These are phyloP conservation scores for Globisporangium emineosum DNA, from an alignment of 352 stramenopile genomes.

Conservation along the genomic window DNA sequence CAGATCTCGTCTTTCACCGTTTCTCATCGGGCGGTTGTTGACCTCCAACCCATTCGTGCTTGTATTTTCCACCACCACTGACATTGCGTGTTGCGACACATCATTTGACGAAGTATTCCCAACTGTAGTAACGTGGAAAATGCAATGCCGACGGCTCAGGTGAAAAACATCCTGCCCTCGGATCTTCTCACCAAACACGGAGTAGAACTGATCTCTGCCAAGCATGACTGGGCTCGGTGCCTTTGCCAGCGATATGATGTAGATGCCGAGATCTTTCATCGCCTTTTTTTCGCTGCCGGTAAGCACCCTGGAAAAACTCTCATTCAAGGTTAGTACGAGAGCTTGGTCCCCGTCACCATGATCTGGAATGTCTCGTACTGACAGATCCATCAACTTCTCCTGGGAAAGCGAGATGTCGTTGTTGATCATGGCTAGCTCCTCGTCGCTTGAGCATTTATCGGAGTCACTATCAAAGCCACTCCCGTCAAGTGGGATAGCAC, in stretches of 20 bases:
- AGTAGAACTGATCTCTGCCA: constrained; percentile 54
- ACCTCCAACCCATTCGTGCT: constrained; percentile 69
- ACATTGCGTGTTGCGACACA: constrained; percentile 27
- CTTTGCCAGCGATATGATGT: constrained; percentile 33
- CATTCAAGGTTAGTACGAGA: constrained; percentile 35
- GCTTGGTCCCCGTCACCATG: constrained; percentile 13
- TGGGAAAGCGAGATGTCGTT: constrained; percentile 64
- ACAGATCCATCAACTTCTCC: constrained; percentile 64
- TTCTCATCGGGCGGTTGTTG: constrained; percentile 53
- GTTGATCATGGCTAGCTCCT: constrained; percentile 53
- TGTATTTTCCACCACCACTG: constrained; percentile 61
- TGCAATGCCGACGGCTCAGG: constrained; percentile 58
- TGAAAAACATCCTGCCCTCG: constrained; percentile 45
- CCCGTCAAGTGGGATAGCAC: constrained; percentile 4
- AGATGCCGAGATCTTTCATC: constrained; percentile 49
- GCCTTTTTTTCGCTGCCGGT: constrained; percentile 37
- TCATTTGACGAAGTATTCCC: constrained; percentile 13
- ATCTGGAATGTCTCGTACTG: constrained; percentile 49
- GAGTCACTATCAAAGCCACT: constrained; percentile 19
- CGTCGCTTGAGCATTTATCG: constrained; percentile 46
- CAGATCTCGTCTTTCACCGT: constrained; percentile 36
- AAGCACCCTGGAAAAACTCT: constrained; percentile 40
- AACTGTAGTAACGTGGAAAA: constrained; percentile 50
- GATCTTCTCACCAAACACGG: constrained; percentile 71
- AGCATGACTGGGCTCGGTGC: constrained; percentile 28